Conservation (phyloP, 768 basidiomycete genomes). For the Harrya chromipes region DNA sequence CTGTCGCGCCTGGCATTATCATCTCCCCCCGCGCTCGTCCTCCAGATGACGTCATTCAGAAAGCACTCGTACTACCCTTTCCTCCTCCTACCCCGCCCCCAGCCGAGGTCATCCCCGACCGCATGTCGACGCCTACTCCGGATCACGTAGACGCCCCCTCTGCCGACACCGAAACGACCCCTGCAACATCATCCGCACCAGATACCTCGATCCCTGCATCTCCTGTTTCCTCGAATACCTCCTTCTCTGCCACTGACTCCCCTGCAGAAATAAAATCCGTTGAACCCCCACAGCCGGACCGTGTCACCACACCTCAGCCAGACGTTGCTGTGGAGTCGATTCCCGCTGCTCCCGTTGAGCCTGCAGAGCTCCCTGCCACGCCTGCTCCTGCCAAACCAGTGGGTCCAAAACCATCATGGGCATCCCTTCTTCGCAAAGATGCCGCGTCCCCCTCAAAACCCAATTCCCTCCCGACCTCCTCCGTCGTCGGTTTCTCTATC, state of each 20-base stretch:
- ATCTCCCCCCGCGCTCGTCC: constrained; percentile 64
- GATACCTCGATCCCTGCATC: constrained; percentile 49
- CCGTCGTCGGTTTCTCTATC: constrained; percentile 71
- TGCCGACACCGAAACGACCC: constrained; percentile 46
- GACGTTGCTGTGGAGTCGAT: constrained; percentile 1
- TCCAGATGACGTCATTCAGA: constrained; percentile 53
- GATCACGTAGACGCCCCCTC: constrained; percentile 39
- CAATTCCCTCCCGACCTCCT: constrained; percentile 62
- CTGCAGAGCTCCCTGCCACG: constrained; percentile 2
- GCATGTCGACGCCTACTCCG: neutral
- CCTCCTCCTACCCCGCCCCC: constrained; percentile 45
- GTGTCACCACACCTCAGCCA: constrained; percentile 8
- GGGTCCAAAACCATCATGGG: constrained; percentile 66
- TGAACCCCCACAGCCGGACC: constrained; percentile 14
- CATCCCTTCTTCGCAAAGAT: constrained; percentile 60
- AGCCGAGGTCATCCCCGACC: constrained; percentile 10
- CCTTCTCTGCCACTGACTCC: constrained; percentile 41
- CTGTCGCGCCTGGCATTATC: constrained; percentile 64
- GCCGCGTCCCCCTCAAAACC: constrained; percentile 38
- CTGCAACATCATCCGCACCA: constrained; percentile 48
- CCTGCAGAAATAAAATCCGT: constrained; percentile 8
- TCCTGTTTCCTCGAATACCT: constrained; percentile 59
- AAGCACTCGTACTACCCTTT: constrained; percentile 51
- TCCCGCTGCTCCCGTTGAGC: neutral
- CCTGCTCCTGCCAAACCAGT: constrained; percentile 24